These are phyloP conservation scores for Apiotrichum gamsii DNA, from an alignment of 1,284 basidiomycete genomes.

Conservation along the genomic window DNA sequence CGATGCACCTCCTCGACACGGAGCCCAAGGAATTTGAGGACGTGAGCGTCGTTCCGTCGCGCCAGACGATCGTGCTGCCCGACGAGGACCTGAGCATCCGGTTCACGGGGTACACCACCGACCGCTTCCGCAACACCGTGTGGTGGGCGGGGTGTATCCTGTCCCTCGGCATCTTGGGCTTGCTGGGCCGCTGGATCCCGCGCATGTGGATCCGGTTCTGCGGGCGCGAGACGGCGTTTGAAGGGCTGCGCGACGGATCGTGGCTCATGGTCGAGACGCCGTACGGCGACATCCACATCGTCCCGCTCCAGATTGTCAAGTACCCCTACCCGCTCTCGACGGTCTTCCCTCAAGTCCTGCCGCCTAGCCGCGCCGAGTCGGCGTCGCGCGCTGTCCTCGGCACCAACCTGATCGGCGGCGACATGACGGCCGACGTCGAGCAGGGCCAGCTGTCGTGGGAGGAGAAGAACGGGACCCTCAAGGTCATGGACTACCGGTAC, in stretches of 20 bases:
- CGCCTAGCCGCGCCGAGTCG: conserved; percentile 9
- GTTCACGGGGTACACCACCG: conserved; percentile 79
- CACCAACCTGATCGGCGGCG: conserved; percentile 13
- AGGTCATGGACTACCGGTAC: conserved; percentile 64
- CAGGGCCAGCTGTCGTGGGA: conserved; percentile 41
- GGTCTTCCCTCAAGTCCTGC: conserved; percentile 56
- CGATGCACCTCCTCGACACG: conserved; percentile 14
- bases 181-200: conserved; percentile 92
- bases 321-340: conserved; percentile 74
- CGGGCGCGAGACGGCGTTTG: conserved; percentile 77
- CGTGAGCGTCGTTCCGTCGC: conserved; percentile 28
- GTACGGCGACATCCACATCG: conserved; percentile 70
- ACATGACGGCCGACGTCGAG: conserved; percentile 28
- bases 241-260: conserved; percentile 61
- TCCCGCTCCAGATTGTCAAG: conserved; percentile 59
- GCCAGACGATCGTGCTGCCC: conserved; percentile 78
- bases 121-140: conserved; percentile 58
- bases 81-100: conserved; percentile 89
- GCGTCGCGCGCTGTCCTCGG: too few relatives aligned
- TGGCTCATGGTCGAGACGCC: conserved; percentile 85
- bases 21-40: conserved; percentile 40
- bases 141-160: conserved; percentile 70
- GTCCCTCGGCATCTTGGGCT: conserved; percentile 67
- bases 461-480: conserved; percentile 51
- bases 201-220: conserved; percentile 80